Percentiles rank a stretch among this genome's conserved stretches.
These are phyloP conservation scores for Vararia minispora DNA, from an alignment of 768 basidiomycete genomes.

Conservation along the genomic window DNA sequence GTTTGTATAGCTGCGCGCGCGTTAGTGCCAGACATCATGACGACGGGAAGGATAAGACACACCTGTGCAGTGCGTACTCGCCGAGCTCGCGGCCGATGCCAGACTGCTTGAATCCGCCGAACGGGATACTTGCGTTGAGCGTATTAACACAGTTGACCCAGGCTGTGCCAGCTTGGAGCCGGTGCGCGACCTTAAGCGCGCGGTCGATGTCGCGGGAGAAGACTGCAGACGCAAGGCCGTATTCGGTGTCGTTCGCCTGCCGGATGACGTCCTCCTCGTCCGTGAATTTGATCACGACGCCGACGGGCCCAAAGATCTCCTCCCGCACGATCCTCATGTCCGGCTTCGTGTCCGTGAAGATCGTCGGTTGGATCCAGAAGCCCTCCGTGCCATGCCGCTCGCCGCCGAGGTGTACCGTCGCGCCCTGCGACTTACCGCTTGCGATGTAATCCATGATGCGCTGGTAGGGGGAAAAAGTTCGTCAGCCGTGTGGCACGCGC, in stretches of 20 bases:
- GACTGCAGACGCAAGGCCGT: slow-evolving; percentile 80
- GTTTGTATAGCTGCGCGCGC: slow-evolving; percentile 31
- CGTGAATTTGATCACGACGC: slow-evolving; percentile 56
- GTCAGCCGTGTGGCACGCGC: slow-evolving; percentile 2
- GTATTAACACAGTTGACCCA: slow-evolving; percentile 47
- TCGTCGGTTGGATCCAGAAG: slow-evolving; percentile 49
- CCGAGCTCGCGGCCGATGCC: slow-evolving; percentile 63
- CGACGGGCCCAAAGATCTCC: slow-evolving; percentile 56
- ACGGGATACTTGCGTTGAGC: slow-evolving; percentile 42
- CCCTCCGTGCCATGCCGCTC: slow-evolving; percentile 41
- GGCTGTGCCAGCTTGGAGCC: slow-evolving; percentile 69
- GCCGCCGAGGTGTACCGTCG: slow-evolving; percentile 43
- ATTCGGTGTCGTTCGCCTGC: slow-evolving; percentile 76
- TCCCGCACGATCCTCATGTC: slow-evolving; percentile 46
- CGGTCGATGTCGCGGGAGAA: slow-evolving; percentile 72
- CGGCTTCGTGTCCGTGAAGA: slow-evolving; percentile 41
- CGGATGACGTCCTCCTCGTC: slow-evolving; percentile 48
- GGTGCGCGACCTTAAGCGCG: slow-evolving; percentile 62
- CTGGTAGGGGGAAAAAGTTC: slow-evolving; percentile 21
- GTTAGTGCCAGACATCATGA: neutral
- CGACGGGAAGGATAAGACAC: slow-evolving; percentile 14
- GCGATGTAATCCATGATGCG: slow-evolving; percentile 53
- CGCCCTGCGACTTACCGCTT: slow-evolving; percentile 45
- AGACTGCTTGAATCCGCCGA: slow-evolving; percentile 65
- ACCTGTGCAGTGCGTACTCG: slow-evolving; percentile 48